Base-by-base conservation (phyloP, 2,329 filamentous ascomycete species). In the Penicillium janthinellum region DNA sequence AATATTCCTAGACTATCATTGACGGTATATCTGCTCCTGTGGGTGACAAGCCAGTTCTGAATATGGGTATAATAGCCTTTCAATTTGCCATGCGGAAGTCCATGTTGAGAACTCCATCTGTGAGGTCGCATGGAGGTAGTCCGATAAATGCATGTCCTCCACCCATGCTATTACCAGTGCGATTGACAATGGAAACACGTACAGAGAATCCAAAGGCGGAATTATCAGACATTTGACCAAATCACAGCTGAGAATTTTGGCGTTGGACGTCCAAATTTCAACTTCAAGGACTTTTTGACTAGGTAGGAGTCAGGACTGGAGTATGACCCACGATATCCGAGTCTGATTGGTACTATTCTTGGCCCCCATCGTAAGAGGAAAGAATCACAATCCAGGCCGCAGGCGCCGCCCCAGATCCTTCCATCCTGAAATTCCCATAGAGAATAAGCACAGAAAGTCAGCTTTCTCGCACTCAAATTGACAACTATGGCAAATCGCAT, bases 401-500 rank as follows among this genome's bases (percentile, higher is more conserved):
- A 10, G 38, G 6, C 8, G 17, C 17, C 38, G 8, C 38, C 8
- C 31, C 1, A 10, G 7, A 31, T 31, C 6, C 31, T 10, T 6
- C 8, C 31, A 8, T 10, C 31, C 31, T 31, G 31, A 31, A 8
- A 31, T 31, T 31, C 3, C 31, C 31, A 8, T 31, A 31, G 8
- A 6, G 5, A 31, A 31, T 2, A 10, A 31, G 5, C 31, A 31
- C 31, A 31, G 6, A 31, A 31, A 8, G 7, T 22, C 4, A 15
- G 17, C n/a, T 10, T 48, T 20, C 25, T 20, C 17, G 20, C 14
- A 1, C 14, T n/a, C 37, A 14, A 14, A 5, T 8, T 20, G 5
- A 3, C 7, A 54, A n/a, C 10, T 10, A 60, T 64, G 57, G 17
- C 55, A 8, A 34, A 28, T 20, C 52, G 37, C 10, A n/a, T 38